Evolutionary conservation across 2,329 filamentous ascomycete genomes (phyloP), one percentile per base, ranked within the genome.

Genomic region (Parastagonospora avenae): DNA sequence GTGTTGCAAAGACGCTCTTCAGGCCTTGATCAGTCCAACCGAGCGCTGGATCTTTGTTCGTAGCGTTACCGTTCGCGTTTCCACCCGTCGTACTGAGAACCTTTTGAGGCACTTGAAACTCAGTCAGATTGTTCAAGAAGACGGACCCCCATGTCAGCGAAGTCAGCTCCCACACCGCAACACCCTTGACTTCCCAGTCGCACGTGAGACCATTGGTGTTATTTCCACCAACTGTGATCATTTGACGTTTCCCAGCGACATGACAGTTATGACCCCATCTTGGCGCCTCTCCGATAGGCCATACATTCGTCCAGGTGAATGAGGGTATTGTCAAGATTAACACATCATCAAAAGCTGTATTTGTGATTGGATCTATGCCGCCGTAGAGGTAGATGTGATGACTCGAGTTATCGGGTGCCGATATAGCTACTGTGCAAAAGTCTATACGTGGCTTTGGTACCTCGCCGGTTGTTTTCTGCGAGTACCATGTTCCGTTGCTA

Each of bases 311-410:
- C 77, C 77, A 79, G 5, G 55, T 72, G 52, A 79, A 79, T 0
- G 75, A 74, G 0, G 76, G 77, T 2, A 79, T 45, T 1, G 45
- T 41, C 6, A 41, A 19, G 11, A 47, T 33, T 8, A 2, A 79
- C 63, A 79, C 63, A 33, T 80, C 78, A 46, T 81, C 79, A 24
- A 66, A 72, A 19, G 35, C 52, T 28, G 41, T 43, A 8, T 33
- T 43, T 24, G 33, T 73, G 5, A 59, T 74, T 8, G 66, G 67
- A 49, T 78, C 67, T 28, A 67, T 70, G 7, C 80, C 80, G 14
- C 80, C 80, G 48, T 81, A 82, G 42, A 82, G 36, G 32, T 68
- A 72, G 29, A 82, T 77, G 46, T 80, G 80, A 44, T 79, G 74
- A 46, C 74, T 77, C 2, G 76, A 78, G 39, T 75, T 74, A 48